Conservation (phyloP, 1,284 basidiomycete genomes). For the Taiwanofungus camphoratus region DNA sequence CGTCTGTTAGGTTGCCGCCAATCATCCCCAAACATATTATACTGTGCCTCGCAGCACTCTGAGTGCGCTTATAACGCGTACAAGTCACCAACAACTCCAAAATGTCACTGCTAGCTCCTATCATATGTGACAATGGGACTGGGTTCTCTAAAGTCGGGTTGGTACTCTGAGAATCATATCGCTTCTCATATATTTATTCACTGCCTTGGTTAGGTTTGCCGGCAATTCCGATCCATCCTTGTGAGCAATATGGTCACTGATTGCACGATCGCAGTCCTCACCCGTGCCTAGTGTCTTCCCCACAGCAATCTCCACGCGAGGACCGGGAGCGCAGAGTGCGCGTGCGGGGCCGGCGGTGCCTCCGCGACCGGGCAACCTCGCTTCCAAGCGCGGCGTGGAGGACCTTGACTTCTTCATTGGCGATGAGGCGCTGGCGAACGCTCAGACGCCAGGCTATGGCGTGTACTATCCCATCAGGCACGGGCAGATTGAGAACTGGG, state of each 20-base stretch:
- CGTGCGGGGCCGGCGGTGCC: conserved; percentile 69
- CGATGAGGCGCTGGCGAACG: conserved; percentile 94
- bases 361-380: conserved; percentile 86
- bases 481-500: conserved; percentile 99
- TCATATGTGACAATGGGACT: conserved; percentile 97
- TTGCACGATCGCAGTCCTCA: background rate
- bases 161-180: conserved; percentile 24
- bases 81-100: conserved; percentile 16
- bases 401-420: conserved; percentile 99
- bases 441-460: conserved; percentile 86
- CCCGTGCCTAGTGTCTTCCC: conserved; percentile 71
- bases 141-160: conserved; percentile 98
- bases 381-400: conserved; percentile 96
- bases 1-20: too few species aligned
- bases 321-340: conserved; percentile 55
- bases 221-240: conserved; percentile 99
- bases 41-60: background rate
- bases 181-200: conserved; percentile 6
- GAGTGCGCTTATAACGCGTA: background rate
- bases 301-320: conserved; percentile 89
- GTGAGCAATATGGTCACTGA: conserved; percentile 39
- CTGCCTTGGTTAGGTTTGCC: conserved; percentile 68
- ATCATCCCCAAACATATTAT: background rate
- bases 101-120: conserved; percentile 82
- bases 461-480: conserved; percentile 97